Evolutionary conservation across 1,284 basidiomycete genomes (phyloP).

Genomic region (Naganishia sp.): DNA sequence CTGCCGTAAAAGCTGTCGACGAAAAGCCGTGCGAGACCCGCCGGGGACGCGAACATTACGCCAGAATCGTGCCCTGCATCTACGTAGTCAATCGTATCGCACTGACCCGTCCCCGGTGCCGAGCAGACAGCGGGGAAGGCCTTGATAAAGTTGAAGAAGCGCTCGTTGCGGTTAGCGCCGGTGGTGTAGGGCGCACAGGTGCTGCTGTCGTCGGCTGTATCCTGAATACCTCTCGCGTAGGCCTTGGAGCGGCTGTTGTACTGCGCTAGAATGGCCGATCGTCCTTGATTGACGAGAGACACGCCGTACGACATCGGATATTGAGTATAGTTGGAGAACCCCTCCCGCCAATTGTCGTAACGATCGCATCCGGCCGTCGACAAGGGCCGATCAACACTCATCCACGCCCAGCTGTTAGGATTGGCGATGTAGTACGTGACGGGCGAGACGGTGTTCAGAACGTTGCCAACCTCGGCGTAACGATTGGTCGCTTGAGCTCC

Average conservation of each 20-base stretch:
- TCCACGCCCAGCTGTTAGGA: conserved; percentile 4
- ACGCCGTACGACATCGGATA: conserved; percentile 10
- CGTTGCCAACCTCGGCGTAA: conserved; percentile 5
- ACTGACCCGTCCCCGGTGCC: conserved; percentile 4
- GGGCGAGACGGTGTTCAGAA: not conserved
- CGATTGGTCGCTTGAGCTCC: conserved; percentile 7
- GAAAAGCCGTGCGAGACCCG: not conserved
- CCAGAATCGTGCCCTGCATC: not conserved
- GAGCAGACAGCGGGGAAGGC: conserved; percentile 5
- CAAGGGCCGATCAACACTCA: not conserved
- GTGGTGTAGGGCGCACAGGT: conserved; percentile 2
- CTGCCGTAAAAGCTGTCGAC: conserved; percentile 7
- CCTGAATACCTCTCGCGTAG: not conserved
- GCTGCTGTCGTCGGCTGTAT: conserved; percentile 3
- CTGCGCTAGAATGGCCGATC: not conserved
- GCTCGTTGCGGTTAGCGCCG: conserved; percentile 6
- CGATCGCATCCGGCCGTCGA: not conserved
- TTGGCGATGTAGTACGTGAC: conserved; percentile 6
- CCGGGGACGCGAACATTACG: not conserved
- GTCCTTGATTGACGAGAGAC: conserved; percentile 2
- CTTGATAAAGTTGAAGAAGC: conserved; percentile 11
- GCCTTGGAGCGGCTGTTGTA: conserved; percentile 10
- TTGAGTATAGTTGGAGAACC: conserved; percentile 1
- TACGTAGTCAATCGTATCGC: conserved; percentile 3
- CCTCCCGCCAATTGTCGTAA: conserved; percentile 8